Evolutionary conservation across 148 eudicot species (phyloP).

Genomic region (Diospyros kaki): DNA sequence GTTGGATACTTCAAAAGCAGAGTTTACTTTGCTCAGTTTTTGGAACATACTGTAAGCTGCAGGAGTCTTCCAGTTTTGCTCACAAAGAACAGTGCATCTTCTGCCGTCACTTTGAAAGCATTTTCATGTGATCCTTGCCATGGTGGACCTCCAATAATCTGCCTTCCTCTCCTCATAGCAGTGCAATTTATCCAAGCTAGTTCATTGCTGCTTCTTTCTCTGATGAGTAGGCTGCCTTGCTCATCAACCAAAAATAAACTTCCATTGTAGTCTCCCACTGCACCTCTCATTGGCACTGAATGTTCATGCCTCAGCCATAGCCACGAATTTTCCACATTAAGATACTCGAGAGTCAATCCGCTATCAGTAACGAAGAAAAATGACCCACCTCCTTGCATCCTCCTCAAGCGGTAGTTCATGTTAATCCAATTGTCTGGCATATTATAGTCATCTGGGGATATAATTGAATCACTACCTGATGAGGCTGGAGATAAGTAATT

Average conservation of each 20-base stretch:
- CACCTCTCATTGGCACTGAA: conserved; percentile 45
- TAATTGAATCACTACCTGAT: conserved; percentile 12
- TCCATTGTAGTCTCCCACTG: conserved; percentile 68
- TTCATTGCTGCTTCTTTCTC: conserved; percentile 52
- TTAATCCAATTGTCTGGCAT: conserved; percentile 32
- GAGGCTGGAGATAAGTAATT: conserved; percentile 43
- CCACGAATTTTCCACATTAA: conserved; percentile 56
- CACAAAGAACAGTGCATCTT: conserved; percentile 67
- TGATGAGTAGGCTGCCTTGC: conserved; percentile 53
- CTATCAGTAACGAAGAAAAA: conserved; percentile 50
- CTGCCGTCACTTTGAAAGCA: conserved; percentile 27
- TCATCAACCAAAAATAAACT: conserved; percentile 69
- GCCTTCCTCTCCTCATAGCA: conserved; percentile 64
- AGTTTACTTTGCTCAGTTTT: conserved; percentile 5
- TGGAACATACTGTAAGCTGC: conserved; percentile 51
- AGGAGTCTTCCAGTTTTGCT: conserved; percentile 63
- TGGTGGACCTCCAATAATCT: conserved; percentile 61
- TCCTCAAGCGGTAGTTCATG: conserved; percentile 44
- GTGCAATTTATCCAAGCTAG: conserved; percentile 75
- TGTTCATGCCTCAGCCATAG: conserved; percentile 75
- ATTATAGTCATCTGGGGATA: conserved; percentile 18
- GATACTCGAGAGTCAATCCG: conserved; percentile 54
- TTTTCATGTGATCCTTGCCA: conserved; percentile 55
- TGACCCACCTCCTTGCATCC: conserved; percentile 62
- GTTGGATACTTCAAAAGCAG: neutral